Percentiles rank a stretch among this genome's conserved stretches.
Evolutionary conservation across 2,329 filamentous ascomycete species (phyloP).

Genomic region (Botrytis aclada): DNA sequence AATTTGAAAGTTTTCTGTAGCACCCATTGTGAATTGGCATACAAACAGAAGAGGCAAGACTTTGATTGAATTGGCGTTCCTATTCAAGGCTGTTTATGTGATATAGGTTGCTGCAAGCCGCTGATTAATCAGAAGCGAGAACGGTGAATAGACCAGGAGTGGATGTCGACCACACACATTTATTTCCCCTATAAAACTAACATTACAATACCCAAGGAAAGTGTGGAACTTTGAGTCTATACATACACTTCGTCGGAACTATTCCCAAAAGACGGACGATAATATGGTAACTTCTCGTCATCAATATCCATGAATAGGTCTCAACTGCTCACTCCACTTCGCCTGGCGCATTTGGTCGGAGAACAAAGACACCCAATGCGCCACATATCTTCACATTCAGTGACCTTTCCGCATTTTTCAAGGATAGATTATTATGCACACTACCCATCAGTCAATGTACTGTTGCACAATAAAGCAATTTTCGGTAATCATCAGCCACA

Average conservation of each 20-base stretch:
- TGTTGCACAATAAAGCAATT: background rate
- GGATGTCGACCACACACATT: background rate
- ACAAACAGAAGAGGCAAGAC: background rate
- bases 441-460: background rate
- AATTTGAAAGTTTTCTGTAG: background rate
- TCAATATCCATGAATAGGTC: background rate
- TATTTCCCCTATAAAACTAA: background rate
- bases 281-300: background rate
- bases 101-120: background rate
- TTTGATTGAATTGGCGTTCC: background rate
- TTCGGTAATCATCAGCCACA: background rate
- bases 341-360: too few relatives aligned
- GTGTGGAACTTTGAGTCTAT: background rate
- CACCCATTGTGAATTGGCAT: background rate
- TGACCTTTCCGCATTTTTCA: background rate
- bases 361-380: background rate
- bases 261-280: background rate
- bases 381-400: background rate
- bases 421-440: background rate
- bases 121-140: constrained; percentile 7
- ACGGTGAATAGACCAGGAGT: background rate
- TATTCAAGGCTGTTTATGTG: background rate
- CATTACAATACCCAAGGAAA: too few relatives aligned
- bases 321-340: background rate
- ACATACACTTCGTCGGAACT: background rate